Base-by-base conservation (phyloP, 2,329 filamentous ascomycete genomes). In the Helotiales sp. region DNA sequence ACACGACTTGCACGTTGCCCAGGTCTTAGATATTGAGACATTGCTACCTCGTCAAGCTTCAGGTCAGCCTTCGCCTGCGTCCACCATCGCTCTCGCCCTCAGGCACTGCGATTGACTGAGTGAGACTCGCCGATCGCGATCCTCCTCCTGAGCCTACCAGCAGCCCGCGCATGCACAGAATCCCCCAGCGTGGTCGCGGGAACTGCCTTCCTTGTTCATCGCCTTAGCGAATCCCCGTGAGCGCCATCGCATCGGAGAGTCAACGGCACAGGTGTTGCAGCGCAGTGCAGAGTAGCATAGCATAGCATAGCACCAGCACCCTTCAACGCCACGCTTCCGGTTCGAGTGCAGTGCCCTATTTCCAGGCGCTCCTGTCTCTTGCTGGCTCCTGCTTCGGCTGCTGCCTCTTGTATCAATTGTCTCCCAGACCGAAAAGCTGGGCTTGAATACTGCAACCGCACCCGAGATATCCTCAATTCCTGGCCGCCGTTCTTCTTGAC, bases 51-150 rank as follows among this genome's bases (percentile, higher is more conserved):
- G 25, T 29, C 42, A n/a, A 48, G 40, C 36, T 19, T 40, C 42
- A 48, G 31, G 15, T 48, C 46, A 30, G 17, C 46, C 27, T 12
- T n/a, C 25, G 25, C 44, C 38, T 24, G 15, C 40, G 40, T 24
- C 22, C 22, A 13, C 19, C 22, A 6, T 7, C 36, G 8, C 15
- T 17, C 40, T 10, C 40, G 19, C 40, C 22, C 22, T 25, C 38
- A 42, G 38, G 38, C 38, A 8, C 34, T 36, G 34, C 10, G 34
- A 38, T 12, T 40, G 17, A 3, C n/a, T n/a, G 19, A 33, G 13
- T 48, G 46, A 48, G 46, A 48, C 27, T 48, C 46, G 27, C 17
- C 30, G 46, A 48, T 48, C 46, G n/a, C n/a, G n/a, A n/a, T n/a
- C n/a, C n/a, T n/a, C n/a, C n/a, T n/a, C n/a, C n/a, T n/a, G n/a